Percentiles rank a stretch among this genome's conserved stretches.
These are phyloP conservation scores for Saccharomyces hybrid DNA, from an alignment of 1,139 yeast genomes.

Conservation along the genomic window DNA sequence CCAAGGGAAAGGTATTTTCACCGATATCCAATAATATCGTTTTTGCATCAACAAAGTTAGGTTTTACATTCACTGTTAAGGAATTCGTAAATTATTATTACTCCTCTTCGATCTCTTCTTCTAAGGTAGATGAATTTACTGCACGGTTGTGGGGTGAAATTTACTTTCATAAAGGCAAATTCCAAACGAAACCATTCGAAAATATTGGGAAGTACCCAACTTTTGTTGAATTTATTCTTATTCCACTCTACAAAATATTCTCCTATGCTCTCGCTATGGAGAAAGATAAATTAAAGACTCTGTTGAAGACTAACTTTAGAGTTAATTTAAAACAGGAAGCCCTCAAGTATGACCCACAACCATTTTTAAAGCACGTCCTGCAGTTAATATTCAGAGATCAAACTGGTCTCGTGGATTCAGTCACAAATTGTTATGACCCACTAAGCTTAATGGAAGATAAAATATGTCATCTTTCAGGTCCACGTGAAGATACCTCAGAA, in stretches of 20 bases:
- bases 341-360: conserved; percentile 48
- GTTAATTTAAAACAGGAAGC: conserved; percentile 37
- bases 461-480: neutral
- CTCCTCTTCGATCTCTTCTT: conserved; percentile 21
- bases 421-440: conserved; percentile 9
- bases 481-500: neutral
- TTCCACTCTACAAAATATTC: conserved; percentile 73
- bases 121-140: conserved; percentile 42
- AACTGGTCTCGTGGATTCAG: conserved; percentile 45
- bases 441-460: neutral
- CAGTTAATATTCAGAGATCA: conserved; percentile 46
- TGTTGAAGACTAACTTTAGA: conserved; percentile 44
- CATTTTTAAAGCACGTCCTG: conserved; percentile 51
- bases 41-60: conserved; percentile 61
- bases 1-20: conserved; percentile 39
- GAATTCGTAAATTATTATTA: conserved; percentile 58
- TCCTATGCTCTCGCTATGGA: conserved; percentile 55
- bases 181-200: conserved; percentile 34
- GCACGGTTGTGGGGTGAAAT: conserved; percentile 71
- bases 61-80: conserved; percentile 55
- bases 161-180: conserved; percentile 43
- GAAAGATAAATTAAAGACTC: conserved; percentile 35
- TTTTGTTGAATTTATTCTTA: conserved; percentile 62
- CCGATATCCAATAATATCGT: conserved; percentile 62
- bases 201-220: conserved; percentile 33